Conservation (phyloP, 805 yeast genomes). For the Starmera dryadoides region DNA sequence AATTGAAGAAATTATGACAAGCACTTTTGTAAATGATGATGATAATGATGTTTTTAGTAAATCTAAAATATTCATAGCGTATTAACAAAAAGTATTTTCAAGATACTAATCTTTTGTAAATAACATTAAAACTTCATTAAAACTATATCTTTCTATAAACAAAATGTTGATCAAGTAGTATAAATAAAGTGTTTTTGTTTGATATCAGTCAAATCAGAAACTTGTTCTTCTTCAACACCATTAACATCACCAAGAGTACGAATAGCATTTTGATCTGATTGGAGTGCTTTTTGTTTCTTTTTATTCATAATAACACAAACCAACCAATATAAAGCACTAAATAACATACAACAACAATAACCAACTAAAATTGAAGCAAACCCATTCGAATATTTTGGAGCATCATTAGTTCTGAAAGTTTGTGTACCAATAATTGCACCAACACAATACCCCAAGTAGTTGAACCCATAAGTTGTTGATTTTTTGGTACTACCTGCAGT, state of each 20-base stretch:
- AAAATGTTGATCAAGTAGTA: slow-evolving; percentile 14
- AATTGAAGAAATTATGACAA: no score
- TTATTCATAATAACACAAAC: slow-evolving; percentile 27
- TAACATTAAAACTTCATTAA: no score
- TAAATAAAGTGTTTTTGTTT: slow-evolving; percentile 29
- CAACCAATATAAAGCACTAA: slow-evolving; percentile 27
- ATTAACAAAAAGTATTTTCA: no score
- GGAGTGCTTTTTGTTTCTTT: slow-evolving; percentile 10
- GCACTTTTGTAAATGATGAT: no score
- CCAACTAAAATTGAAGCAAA: slow-evolving; percentile 36
- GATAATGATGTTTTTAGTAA: no score
- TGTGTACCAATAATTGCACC: slow-evolving; percentile 43
- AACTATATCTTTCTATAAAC: no score
- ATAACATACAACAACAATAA: slow-evolving; percentile 30
- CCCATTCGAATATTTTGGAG: slow-evolving; percentile 36
- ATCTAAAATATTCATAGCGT: no score
- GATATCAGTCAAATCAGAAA: slow-evolving; percentile 32
- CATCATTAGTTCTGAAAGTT: slow-evolving; percentile 34
- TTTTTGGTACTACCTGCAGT: slow-evolving; percentile 42
- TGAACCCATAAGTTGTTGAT: slow-evolving; percentile 27
- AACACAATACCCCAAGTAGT: slow-evolving; percentile 32
- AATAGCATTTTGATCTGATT: no score
- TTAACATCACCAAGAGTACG: slow-evolving; percentile 15
- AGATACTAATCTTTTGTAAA: no score
- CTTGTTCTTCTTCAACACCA: slow-evolving; percentile 25